Percentiles rank a stretch among this genome's conserved stretches.
These are phyloP conservation scores for Ophiostoma montium DNA, from an alignment of 2,329 filamentous ascomycete genomes.

Conservation along the genomic window DNA sequence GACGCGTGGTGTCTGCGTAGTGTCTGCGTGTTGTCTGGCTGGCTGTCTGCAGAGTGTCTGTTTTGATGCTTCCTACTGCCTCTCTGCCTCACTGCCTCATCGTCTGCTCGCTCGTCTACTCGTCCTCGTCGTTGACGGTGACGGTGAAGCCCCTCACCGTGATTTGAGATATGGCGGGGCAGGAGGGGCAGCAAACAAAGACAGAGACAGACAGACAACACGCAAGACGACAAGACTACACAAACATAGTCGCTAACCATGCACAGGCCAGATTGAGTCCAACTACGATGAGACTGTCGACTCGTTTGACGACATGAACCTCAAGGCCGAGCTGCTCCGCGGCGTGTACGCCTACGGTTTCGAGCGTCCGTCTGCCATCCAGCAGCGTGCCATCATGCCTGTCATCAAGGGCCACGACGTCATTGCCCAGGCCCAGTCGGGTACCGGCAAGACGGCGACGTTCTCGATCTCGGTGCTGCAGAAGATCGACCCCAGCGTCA, in stretches of 20 bases:
- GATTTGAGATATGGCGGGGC: no score
- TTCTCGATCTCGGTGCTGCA: slow-evolving; percentile 99
- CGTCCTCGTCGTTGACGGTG: neutral
- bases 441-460: slow-evolving; percentile 98
- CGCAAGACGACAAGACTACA: neutral
- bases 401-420: slow-evolving; percentile 99
- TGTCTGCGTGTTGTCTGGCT: no score
- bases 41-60: no score
- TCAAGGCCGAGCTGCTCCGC: slow-evolving; percentile 94
- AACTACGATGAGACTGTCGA: slow-evolving; percentile 99
- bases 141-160: no score
- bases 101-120: neutral
- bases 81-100: no score
- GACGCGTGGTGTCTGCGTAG: no score
- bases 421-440: slow-evolving; percentile 98
- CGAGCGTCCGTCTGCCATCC: slow-evolving; percentile 97
- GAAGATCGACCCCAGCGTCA: slow-evolving; percentile 91
- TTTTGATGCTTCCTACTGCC: no score
- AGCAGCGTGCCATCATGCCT: slow-evolving; percentile 99
- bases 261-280: slow-evolving; percentile 92
- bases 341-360: slow-evolving; percentile 99
- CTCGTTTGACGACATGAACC: slow-evolving; percentile 96
- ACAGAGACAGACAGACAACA: neutral
- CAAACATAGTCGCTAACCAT: neutral
- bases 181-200: neutral